These are phyloP conservation scores for Physaria fendleri DNA, from an alignment of 345 rosid species.

Conservation along the genomic window DNA sequence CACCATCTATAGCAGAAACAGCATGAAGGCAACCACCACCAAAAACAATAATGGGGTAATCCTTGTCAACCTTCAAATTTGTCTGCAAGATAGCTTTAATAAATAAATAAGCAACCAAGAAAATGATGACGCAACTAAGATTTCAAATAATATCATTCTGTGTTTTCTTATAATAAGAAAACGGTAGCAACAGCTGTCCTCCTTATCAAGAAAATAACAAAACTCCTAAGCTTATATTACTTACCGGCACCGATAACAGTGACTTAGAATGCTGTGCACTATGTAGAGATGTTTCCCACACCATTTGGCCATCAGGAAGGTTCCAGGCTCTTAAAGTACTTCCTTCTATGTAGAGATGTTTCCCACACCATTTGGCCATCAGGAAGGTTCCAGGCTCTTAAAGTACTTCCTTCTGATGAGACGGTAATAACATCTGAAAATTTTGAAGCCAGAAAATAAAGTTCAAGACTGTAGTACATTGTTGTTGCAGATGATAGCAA, in stretches of 20 bases:
- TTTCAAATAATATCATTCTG: not conserved
- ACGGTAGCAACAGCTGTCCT: not conserved
- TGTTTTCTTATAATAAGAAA: not conserved
- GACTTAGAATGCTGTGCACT: slow-evolving; percentile 56
- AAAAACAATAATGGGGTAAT: slow-evolving; percentile 51
- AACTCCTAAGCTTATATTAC: slow-evolving; percentile 19
- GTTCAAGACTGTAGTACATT: not conserved
- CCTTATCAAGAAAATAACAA: not conserved
- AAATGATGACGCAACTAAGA: not conserved
- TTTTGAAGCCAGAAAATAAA: not conserved
- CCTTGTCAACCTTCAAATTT: slow-evolving; percentile 62
- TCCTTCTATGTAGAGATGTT: slow-evolving; percentile 66
- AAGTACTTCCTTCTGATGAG: slow-evolving; percentile 66
- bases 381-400: slow-evolving; percentile 98
- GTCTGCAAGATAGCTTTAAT: slow-evolving; percentile 39
- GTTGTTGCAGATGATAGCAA: slow-evolving; percentile 1
- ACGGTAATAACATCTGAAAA: slow-evolving; percentile 75
- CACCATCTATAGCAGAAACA: slow-evolving; percentile 82
- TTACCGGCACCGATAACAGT: slow-evolving; percentile 55
- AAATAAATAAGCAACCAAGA: slow-evolving; percentile 9
- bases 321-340: slow-evolving; percentile 89
- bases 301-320: slow-evolving; percentile 99
- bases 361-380: slow-evolving; percentile 99
- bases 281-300: slow-evolving; percentile 74
- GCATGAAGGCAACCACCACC: slow-evolving; percentile 74